Evolutionary conservation across 495 filamentous ascomycete genomes (phyloP), one percentile per base, ranked within the genome.

Genomic region (Hyaloscypha finlandica): DNA sequence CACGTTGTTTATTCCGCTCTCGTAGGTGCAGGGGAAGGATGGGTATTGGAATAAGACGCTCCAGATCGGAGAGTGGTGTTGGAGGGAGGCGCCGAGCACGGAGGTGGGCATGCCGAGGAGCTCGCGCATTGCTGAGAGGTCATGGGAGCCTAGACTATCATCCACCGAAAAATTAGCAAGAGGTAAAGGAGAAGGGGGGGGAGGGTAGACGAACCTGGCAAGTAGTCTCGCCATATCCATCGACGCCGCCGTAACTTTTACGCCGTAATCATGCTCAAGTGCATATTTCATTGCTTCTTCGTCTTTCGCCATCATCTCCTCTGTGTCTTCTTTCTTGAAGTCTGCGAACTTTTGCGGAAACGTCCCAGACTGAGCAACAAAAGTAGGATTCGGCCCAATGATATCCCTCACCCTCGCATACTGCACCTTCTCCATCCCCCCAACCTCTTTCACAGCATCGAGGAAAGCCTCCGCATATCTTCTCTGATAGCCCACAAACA

Each of bases 71-170:
- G 35, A 14, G 9, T 19, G 1, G 3, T 8, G 11, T 8, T 31
- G 6, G 29, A 56, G 53, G 9, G 53, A 56, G 22, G 53, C 53
- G 8, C 61, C 61, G 30, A 63, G 39, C 8, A 63, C 61, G 3
- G 6, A 9, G 14, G 71, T 53, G 8, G 79, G 79, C 63, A 77
- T 74, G 5, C 85, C 86, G 2, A 88, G 63, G 1, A 78, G 73
- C 67, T 88, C 86, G 0, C 86, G 81, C 81, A 88, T 83, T 6
- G 83, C 63, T 0, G 78, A 81, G 4, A 88, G 71, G 68, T 88
- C 86, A 64, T 88, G 85, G 20, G 77, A 78, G 6, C 84, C 84
- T 12, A 83, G 69, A 32, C 61, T 63, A 20, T 14, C 16, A 6
- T 14, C 14, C 25, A 25, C 2, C 25, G 25, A 25, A 25, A 25